phyloP scores from a whole-genome alignment of 805 yeast species.

The Candida chauliodis region DNA sequence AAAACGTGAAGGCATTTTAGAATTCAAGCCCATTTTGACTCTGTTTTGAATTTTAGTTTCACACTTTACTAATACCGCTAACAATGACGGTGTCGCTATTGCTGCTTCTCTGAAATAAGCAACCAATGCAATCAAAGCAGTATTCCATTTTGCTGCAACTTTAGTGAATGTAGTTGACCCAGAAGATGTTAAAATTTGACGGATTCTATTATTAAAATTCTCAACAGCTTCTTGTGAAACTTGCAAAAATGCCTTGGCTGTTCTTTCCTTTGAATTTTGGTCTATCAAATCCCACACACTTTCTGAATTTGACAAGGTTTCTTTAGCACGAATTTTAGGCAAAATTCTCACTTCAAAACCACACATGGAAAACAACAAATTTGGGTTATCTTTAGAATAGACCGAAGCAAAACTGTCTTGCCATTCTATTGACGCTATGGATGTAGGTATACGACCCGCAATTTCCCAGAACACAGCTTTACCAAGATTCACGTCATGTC shows the following conservation, averaged over 20 bases:
- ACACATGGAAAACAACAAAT: slow-evolving; percentile 82
- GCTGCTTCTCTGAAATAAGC: slow-evolving; percentile 93
- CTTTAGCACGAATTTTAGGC: slow-evolving; percentile 64
- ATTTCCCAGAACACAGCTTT: slow-evolving; percentile 92
- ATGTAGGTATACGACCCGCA: slow-evolving; percentile 70
- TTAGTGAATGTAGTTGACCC: slow-evolving; percentile 95
- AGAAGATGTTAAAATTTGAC: slow-evolving; percentile 90
- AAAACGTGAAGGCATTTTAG: slow-evolving; percentile 97
- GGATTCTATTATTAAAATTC: slow-evolving; percentile 74
- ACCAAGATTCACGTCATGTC: slow-evolving; percentile 90
- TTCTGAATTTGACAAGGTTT: slow-evolving; percentile 57
- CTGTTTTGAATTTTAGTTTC: slow-evolving; percentile 93
- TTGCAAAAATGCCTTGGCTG: slow-evolving; percentile 82
- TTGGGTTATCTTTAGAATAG: slow-evolving; percentile 87
- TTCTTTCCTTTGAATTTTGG: slow-evolving; percentile 70
- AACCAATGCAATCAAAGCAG: slow-evolving; percentile 79
- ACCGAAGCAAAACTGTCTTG: slow-evolving; percentile 79
- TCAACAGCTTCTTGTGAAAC: slow-evolving; percentile 80
- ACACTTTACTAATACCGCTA: slow-evolving; percentile 81
- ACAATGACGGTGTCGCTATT: slow-evolving; percentile 69
- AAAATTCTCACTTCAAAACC: slow-evolving; percentile 91
- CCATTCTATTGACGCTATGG: slow-evolving; percentile 75
- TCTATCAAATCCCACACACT: slow-evolving; percentile 89
- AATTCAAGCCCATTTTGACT: slow-evolving; percentile 90
- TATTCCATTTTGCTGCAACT: slow-evolving; percentile 94